Percentiles rank a stretch among this genome's conserved stretches.
phyloP scores from a whole-genome alignment of 257 asterid genomes.

The Solanum phureja region DNA sequence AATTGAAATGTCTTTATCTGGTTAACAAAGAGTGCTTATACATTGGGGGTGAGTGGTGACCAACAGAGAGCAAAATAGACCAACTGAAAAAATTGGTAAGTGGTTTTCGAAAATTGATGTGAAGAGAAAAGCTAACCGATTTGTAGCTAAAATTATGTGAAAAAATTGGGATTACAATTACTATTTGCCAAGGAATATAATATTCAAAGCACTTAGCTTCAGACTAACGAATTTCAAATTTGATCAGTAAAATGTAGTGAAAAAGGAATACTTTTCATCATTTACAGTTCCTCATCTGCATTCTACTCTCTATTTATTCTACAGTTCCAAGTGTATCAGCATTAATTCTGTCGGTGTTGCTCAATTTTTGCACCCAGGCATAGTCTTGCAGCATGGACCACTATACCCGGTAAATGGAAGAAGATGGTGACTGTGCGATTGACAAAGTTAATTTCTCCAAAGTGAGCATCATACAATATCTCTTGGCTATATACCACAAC shows the following conservation, averaged over 20 bases:
- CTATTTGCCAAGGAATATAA: neutral
- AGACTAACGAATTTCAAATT: neutral
- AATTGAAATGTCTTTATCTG: neutral
- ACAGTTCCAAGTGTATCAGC: too few species aligned
- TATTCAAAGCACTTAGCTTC: neutral
- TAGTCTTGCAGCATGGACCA: too few species aligned
- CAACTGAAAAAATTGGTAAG: neutral
- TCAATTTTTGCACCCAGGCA: too few species aligned
- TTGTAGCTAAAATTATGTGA: neutral
- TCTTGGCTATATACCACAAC: too few species aligned
- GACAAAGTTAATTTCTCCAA: too few species aligned
- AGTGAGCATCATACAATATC: too few species aligned
- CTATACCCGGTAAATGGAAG: too few species aligned
- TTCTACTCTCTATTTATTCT: neutral
- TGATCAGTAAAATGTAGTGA: neutral
- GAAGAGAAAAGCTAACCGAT: neutral
- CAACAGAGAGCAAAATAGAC: neutral
- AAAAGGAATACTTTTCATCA: neutral
- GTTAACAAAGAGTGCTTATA: neutral
- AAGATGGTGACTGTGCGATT: too few species aligned
- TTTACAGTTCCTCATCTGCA: neutral
- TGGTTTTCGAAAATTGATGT: neutral
- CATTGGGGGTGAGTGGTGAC: neutral
- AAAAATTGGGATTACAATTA: neutral
- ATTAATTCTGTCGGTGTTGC: too few species aligned